These are phyloP conservation scores for Debaryomycetaceae sp. DNA, from an alignment of 1,139 yeast species.

Conservation along the genomic window DNA sequence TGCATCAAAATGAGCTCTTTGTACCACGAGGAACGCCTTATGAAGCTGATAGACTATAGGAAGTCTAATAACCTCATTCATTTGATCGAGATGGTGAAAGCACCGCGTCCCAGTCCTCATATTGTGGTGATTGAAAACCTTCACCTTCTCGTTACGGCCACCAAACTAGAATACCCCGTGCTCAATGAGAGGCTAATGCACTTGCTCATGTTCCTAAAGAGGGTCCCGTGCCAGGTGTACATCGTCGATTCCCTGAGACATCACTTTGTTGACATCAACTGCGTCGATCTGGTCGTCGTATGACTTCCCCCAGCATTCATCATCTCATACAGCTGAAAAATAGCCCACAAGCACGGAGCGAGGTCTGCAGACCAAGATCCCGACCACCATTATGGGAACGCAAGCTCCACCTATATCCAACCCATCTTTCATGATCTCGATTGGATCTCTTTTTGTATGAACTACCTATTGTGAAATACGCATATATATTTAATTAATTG, in stretches of 20 bases:
- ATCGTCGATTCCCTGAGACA: slow-evolving; percentile 1
- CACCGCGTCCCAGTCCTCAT: not conserved
- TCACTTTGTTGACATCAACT: slow-evolving; percentile 2
- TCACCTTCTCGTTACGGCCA: slow-evolving; percentile 1
- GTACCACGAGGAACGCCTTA: slow-evolving; percentile 1
- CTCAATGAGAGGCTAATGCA: slow-evolving; percentile 1
- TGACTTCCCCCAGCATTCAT: not conserved
- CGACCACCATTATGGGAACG: no score
- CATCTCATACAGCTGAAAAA: no score
- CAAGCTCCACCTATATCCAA: no score
- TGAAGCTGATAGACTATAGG: slow-evolving; percentile 3
- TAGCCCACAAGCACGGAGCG: no score
- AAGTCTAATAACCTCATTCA: slow-evolving; percentile 2
- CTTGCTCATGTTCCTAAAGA: slow-evolving; percentile 1
- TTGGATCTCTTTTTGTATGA: no score
- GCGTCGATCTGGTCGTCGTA: not conserved
- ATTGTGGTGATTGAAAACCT: slow-evolving; percentile 2
- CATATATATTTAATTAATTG: no score
- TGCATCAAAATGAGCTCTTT: not conserved
- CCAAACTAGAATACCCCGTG: slow-evolving; percentile 4
- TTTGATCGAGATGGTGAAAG: not conserved
- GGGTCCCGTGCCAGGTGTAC: not conserved
- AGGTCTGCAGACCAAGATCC: no score
- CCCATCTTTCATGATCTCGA: no score
- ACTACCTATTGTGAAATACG: no score